Base-by-base conservation (phyloP, 108 stramenopile genomes). In the Fragilaria crotonensis region DNA sequence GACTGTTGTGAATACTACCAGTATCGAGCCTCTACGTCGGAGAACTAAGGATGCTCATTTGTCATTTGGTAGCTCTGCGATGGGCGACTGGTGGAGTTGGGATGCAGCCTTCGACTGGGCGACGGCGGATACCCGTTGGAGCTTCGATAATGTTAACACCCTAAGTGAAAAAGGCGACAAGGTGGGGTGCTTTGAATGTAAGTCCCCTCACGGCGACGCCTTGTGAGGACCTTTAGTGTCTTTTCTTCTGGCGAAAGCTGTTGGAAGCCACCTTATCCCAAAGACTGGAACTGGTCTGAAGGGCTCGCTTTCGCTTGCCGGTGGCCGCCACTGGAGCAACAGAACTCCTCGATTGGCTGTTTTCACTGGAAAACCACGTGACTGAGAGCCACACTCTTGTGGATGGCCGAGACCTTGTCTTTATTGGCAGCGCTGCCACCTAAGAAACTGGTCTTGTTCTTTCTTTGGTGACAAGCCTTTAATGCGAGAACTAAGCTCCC, bases 401-500 rank as follows among this genome's bases (percentile, higher is more conserved):
- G 71, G 9, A 74, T 65, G 32, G 65, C 58, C 25, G 71, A 60
- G 47, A 25, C 62, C 49, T 31, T 64, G 47, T 49, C 59, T 60
- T 60, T 64, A 30, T 20, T 49, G 54, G 60, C 64, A 44, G 60
- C 54, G 31, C 23, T 36, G 54, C 60, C 78, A 67, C 70, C 78
- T 19, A 87, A 48, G 47, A 90, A 90, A 5, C 73, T 72, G 2
- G 84, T 81, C 56, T 71, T 71, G 26, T 67, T 66, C 53, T 83
- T 84, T 1, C 56, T 48, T 25, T 64, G 64, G 7, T 74, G 77
- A 56, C 68, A 83, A 47, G 79, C 68, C 23, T 73, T 65, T 45
- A 87, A 48, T 1, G 85, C 85, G 54, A 85, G 36, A 19, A 82
- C 75, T 11, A 89, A 68, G 44, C 80, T 82, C 17, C 78, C 66